Base-by-base conservation (phyloP, 495 filamentous ascomycete genomes). In the Hypoxylon subgilvum region DNA sequence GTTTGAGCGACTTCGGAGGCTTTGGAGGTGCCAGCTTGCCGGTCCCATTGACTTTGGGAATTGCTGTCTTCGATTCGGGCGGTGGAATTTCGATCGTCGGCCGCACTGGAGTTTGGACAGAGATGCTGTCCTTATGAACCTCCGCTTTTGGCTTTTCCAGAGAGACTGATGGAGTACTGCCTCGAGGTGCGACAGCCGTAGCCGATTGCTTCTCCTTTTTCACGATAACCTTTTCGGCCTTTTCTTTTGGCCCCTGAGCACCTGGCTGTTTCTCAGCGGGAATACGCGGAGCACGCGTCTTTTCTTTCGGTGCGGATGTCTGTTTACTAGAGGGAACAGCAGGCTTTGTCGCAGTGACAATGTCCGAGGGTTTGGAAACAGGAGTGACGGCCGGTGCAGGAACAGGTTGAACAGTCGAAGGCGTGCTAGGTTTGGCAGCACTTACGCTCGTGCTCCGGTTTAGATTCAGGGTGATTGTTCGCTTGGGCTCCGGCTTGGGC, bases 401-500 rank as follows among this genome's bases (percentile, higher is more conserved):
- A 31, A 52, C 57, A 39, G 51, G 13, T 22, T 52, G 54, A 8
- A 44, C 19, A 34, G 50, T 28, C 25, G 61, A 40, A 25, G 64
- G 36, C 6, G 50, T 54, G n/a, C n/a, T n/a, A n/a, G n/a, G n/a
- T n/a, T n/a, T n/a, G 49, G 41, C 9, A 14, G 58, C 35, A 16
- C 67, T 70, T 35, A 36, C 42, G 14, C 55, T 61, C 12, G 40
- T 32, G 44, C 68, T 58, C 10, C 53, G 52, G 32, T 68, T 66
- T 2, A 70, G 8, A 42, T 69, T 69, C 18, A 70, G 44, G 10
- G 61, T 65, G 25, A 70, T 68, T 5, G 57, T 70, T 40, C 67
- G 69, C 50, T 65, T 75, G 22, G 65, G 44, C 28, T 71, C 72
- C 14, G 62, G 62, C 44, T 55, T 61, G 8, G 52, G 64, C 7